Evolutionary conservation across 2,329 filamentous ascomycete genomes (phyloP).

Genomic region (Sordariomycetes sp.): DNA sequence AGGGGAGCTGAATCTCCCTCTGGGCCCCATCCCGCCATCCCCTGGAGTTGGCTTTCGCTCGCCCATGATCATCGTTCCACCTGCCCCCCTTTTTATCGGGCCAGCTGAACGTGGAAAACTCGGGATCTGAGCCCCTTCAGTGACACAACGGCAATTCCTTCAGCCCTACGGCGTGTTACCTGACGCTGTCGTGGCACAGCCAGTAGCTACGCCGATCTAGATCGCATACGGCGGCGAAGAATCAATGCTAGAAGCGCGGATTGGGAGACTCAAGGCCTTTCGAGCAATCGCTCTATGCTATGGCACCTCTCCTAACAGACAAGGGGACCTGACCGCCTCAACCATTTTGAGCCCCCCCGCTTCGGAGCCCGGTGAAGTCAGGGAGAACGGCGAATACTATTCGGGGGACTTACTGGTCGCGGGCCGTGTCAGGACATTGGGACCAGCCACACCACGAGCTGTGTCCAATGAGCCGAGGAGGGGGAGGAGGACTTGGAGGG

Average conservation of each 20-base stretch:
- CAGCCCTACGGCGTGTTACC: constrained; percentile 3
- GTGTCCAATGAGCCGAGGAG: not conserved
- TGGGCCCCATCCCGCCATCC: not conserved
- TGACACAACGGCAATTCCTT: constrained; percentile 1
- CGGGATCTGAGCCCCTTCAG: not conserved
- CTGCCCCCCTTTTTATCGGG: no score
- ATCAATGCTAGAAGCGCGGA: not conserved
- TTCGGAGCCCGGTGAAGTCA: not conserved
- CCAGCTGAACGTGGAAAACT: not conserved
- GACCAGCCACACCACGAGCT: not conserved
- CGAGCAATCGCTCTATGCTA: no score
- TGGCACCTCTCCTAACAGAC: no score
- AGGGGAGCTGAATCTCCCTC: not conserved
- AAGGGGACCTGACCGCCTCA: not conserved
- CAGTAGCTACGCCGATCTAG: not conserved
- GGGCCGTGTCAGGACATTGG: no score
- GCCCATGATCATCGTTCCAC: not conserved
- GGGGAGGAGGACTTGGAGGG: not conserved
- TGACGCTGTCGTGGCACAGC: constrained; percentile 1
- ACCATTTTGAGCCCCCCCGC: not conserved
- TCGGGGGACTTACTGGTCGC: no score
- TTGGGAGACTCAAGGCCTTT: not conserved
- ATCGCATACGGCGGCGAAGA: not conserved
- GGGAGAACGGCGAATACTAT: not conserved
- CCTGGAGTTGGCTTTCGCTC: not conserved